These are phyloP conservation scores for Penicillium occitanis DNA, from an alignment of 2,329 filamentous ascomycete species.

Conservation along the genomic window DNA sequence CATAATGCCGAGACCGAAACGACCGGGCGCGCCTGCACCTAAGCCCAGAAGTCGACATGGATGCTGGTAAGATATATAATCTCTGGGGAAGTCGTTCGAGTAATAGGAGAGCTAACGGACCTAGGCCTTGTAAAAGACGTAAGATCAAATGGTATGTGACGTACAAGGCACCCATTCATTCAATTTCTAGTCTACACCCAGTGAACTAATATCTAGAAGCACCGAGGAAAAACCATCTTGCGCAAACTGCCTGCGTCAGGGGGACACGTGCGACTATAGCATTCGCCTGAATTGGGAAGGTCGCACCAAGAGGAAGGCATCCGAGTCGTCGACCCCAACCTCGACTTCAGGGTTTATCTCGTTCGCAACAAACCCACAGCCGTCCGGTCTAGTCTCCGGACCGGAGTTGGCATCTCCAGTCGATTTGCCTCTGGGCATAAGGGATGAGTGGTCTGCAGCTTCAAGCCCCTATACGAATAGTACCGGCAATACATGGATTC, in stretches of 20 bases:
- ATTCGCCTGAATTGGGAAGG: constrained; percentile 81
- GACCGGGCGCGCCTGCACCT: constrained; percentile 61
- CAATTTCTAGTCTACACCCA: background rate
- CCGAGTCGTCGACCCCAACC: constrained; percentile 35
- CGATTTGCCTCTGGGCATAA: background rate
- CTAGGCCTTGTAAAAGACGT: constrained; percentile 73
- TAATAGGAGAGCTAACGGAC: background rate
- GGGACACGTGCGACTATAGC: constrained; percentile 75
- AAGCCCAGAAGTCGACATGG: constrained; percentile 68
- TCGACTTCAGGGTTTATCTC: constrained; percentile 25
- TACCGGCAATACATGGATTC: constrained; percentile 2
- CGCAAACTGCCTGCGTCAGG: constrained; percentile 68
- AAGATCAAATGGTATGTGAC: constrained; percentile 69
- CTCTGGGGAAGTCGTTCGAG: constrained; percentile 3
- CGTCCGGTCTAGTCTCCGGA: background rate
- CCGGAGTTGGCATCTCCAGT: constrained; percentile 5
- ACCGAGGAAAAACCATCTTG: constrained; percentile 75
- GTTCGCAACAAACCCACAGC: constrained; percentile 2
- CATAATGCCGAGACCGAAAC: constrained; percentile 65
- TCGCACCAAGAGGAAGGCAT: constrained; percentile 59
- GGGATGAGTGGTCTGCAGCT: constrained; percentile 15
- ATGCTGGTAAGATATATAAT: constrained; percentile 57
- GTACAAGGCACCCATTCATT: constrained; percentile 2
- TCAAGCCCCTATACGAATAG: constrained; percentile 15
- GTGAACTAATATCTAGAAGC: constrained; percentile 34